Evolutionary conservation across 2,329 filamentous ascomycete species (phyloP).

Genomic region (Pestalotiopsis fici): DNA sequence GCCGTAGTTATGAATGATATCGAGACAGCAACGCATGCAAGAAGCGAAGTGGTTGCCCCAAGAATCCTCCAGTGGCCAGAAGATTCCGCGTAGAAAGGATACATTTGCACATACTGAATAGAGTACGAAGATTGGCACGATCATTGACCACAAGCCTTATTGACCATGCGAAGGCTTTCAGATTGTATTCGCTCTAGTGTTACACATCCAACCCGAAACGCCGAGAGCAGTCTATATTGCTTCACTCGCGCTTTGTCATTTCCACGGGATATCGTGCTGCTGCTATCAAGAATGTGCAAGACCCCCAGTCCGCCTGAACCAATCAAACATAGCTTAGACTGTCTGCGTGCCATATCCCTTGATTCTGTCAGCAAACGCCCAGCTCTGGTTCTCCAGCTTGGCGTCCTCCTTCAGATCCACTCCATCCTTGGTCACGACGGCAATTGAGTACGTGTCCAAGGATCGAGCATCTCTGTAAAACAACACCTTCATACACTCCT

Average conservation of each 20-base stretch:
- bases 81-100: too few relatives aligned
- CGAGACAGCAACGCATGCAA: too few relatives aligned
- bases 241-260: background rate
- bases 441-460: slow-evolving; percentile 88
- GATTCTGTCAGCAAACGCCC: slow-evolving; percentile 96
- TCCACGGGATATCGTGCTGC: background rate
- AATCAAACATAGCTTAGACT: slow-evolving; percentile 38
- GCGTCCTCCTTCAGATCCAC: slow-evolving; percentile 82
- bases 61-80: too few relatives aligned
- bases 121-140: background rate
- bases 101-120: background rate
- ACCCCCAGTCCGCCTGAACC: background rate
- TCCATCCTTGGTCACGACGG: slow-evolving; percentile 85
- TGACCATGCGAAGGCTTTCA: background rate
- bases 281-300: too few relatives aligned
- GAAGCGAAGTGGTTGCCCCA: too few relatives aligned
- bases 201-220: background rate
- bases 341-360: slow-evolving; percentile 91
- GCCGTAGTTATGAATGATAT: too few relatives aligned
- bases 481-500: slow-evolving; percentile 97
- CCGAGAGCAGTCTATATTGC: background rate
- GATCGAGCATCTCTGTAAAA: slow-evolving; percentile 96
- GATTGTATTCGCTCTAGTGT: slow-evolving; percentile 1
- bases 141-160: background rate
- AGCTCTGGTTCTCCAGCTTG: slow-evolving; percentile 93